Evolutionary conservation across 129 eudicot species (phyloP).

Genomic region (Logfia minima): DNA sequence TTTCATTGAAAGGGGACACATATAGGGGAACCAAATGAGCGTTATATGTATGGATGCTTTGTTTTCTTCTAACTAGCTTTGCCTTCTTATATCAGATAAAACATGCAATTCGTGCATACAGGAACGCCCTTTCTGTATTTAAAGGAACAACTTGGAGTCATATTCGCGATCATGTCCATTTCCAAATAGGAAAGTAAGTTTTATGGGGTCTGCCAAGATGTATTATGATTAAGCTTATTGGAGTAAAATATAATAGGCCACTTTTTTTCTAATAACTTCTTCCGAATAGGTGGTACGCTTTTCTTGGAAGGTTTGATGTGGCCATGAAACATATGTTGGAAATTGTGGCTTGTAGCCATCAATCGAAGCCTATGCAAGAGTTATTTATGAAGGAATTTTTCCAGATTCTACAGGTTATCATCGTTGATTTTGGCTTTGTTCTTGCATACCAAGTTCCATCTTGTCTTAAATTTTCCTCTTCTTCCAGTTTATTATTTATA

Average conservation of each 20-base stretch:
- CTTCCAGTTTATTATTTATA: not conserved
- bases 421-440: not conserved
- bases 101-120: constrained; percentile 94
- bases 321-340: constrained; percentile 85
- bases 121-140: constrained; percentile 81
- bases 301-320: constrained; percentile 79
- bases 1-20: constrained; percentile 17
- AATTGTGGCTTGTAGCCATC: constrained; percentile 87
- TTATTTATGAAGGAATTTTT: constrained; percentile 73
- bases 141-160: constrained; percentile 84
- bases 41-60: constrained; percentile 17
- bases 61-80: constrained; percentile 23
- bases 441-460: not conserved
- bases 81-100: constrained; percentile 57
- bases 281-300: constrained; percentile 83
- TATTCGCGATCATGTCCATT: constrained; percentile 90
- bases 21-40: constrained; percentile 9
- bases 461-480: not conserved
- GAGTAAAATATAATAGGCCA: constrained; percentile 1
- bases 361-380: constrained; percentile 83
- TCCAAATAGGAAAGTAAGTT: constrained; percentile 87
- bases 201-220: constrained; percentile 8
- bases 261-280: constrained; percentile 10
- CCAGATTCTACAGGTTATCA: constrained; percentile 68
- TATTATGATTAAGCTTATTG: not conserved